phyloP scores from a whole-genome alignment of 2,329 filamentous ascomycete species.

The Graphilbum fragrans region DNA sequence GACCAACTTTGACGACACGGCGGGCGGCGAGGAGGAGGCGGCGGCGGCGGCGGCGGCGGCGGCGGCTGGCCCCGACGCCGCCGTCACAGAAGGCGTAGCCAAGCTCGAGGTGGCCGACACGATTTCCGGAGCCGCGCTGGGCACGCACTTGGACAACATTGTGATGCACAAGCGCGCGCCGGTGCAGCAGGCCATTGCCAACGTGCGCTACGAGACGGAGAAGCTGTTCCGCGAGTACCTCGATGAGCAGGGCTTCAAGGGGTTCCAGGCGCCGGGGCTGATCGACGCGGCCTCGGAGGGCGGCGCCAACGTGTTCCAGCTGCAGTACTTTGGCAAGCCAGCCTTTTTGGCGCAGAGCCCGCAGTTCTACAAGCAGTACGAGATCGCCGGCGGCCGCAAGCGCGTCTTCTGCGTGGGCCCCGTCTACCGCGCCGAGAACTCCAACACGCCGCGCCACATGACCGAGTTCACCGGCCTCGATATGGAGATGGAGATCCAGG shows the following conservation, averaged over 20 bases:
- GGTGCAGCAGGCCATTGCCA: constrained; percentile 73
- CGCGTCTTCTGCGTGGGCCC: constrained; percentile 69
- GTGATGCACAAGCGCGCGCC: constrained; percentile 86
- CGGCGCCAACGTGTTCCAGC: constrained; percentile 79
- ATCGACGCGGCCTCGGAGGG: constrained; percentile 87
- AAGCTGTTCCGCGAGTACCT: constrained; percentile 47
- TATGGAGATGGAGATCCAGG: constrained; percentile 79
- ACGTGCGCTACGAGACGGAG: constrained; percentile 30
- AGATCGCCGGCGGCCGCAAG: constrained; percentile 68
- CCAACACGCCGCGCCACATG: constrained; percentile 74
- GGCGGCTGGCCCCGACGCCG: constrained; percentile 16
- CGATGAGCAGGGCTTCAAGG: constrained; percentile 58
- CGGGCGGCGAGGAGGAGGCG: constrained; percentile 15
- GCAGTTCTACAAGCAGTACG: constrained; percentile 80
- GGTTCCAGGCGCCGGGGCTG: constrained; percentile 82
- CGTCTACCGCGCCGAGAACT: constrained; percentile 78
- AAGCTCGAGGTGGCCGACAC: constrained; percentile 16
- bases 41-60: constrained; percentile 27
- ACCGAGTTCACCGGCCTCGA: constrained; percentile 84
- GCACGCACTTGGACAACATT: constrained; percentile 80
- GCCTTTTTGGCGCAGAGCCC: constrained; percentile 73
- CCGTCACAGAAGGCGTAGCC: constrained; percentile 15
- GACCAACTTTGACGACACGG: constrained; percentile 47
- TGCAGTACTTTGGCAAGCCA: constrained; percentile 79
- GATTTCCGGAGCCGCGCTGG: constrained; percentile 57